Evolutionary conservation across 345 rosid genomes (phyloP).

Genomic region (Eucalyptus tenuipes): DNA sequence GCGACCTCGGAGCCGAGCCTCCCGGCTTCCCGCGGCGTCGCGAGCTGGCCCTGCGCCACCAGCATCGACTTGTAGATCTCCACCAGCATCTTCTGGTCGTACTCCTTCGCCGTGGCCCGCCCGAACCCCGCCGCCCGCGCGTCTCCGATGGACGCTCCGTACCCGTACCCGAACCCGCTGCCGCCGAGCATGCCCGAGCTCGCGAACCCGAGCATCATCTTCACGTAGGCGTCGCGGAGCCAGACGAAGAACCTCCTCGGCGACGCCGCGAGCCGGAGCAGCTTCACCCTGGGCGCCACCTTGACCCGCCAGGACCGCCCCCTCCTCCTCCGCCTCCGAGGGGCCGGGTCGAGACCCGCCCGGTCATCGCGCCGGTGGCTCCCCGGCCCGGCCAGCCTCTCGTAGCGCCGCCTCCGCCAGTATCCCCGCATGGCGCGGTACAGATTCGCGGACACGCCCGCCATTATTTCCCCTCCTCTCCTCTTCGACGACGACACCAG

Average conservation of each 20-base stretch:
- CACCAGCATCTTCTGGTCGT: conserved; percentile 43
- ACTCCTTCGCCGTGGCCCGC: conserved; percentile 22
- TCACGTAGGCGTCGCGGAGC: conserved; percentile 51
- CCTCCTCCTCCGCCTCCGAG: not conserved
- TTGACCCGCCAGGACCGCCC: conserved; percentile 26
- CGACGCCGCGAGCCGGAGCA: not conserved
- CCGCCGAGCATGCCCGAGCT: conserved; percentile 8
- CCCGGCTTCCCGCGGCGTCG: conserved; percentile 24
- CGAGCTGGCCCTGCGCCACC: conserved; percentile 29
- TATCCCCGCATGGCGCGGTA: conserved; percentile 8
- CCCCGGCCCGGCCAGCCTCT: conserved; percentile 1
- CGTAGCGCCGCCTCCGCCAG: conserved; percentile 17
- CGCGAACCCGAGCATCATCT: conserved; percentile 44
- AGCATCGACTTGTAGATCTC: conserved; percentile 63
- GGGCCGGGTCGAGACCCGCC: conserved; percentile 4
- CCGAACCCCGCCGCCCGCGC: conserved; percentile 6
- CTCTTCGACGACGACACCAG: not conserved
- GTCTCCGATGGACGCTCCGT: not conserved
- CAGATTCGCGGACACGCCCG: not conserved
- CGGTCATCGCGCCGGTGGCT: not conserved
- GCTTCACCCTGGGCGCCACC: conserved; percentile 22
- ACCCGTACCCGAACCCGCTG: conserved; percentile 10
- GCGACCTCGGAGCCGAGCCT: conserved; percentile 7
- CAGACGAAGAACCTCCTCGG: conserved; percentile 26
- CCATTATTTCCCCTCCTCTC: not conserved